phyloP scores from a whole-genome alignment of 2,329 filamentous ascomycete genomes.

The Scolecobasidium constrictum region DNA sequence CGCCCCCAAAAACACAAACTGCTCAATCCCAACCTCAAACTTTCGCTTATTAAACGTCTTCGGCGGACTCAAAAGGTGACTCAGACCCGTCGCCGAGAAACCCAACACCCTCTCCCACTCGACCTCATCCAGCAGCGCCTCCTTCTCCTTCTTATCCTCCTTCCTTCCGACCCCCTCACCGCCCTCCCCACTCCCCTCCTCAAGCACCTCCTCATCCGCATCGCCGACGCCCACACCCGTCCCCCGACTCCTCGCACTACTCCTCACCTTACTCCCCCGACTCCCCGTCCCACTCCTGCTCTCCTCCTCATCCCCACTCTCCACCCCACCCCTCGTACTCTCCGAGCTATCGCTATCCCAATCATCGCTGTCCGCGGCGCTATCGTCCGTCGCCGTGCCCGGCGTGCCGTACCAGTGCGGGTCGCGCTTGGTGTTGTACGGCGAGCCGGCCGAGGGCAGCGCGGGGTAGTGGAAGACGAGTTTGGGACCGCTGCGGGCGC shows the following conservation, averaged over 20 bases:
- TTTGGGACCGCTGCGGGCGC: conserved; percentile 26
- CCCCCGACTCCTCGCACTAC: conserved; percentile 8
- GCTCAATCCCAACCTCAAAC: conserved; percentile 29
- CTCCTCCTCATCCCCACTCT: conserved; percentile 3
- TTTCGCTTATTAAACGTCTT: conserved; percentile 27
- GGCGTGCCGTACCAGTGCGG: conserved; percentile 26
- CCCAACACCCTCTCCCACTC: conserved; percentile 28
- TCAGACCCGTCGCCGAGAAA: conserved; percentile 27
- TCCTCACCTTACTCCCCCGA: conserved; percentile 3
- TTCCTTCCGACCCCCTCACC: background rate
- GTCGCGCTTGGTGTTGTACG: conserved; percentile 20
- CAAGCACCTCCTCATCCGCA: conserved; percentile 6
- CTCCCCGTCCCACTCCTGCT: conserved; percentile 7
- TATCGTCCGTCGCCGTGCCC: conserved; percentile 23
- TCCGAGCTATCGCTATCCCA: conserved; percentile 4
- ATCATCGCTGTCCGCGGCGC: conserved; percentile 21
- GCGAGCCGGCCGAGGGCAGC: conserved; percentile 22
- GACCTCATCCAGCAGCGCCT: background rate
- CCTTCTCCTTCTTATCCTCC: conserved; percentile 6
- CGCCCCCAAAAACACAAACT: conserved; percentile 28
- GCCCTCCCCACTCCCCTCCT: conserved; percentile 1
- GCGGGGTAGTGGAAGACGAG: conserved; percentile 32
- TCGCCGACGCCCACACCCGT: conserved; percentile 9
- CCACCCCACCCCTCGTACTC: conserved; percentile 1
- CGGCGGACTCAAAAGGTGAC: conserved; percentile 27